Conservation (phyloP, 2,329 filamentous ascomycete genomes). For the Aspergillus glaucus region DNA sequence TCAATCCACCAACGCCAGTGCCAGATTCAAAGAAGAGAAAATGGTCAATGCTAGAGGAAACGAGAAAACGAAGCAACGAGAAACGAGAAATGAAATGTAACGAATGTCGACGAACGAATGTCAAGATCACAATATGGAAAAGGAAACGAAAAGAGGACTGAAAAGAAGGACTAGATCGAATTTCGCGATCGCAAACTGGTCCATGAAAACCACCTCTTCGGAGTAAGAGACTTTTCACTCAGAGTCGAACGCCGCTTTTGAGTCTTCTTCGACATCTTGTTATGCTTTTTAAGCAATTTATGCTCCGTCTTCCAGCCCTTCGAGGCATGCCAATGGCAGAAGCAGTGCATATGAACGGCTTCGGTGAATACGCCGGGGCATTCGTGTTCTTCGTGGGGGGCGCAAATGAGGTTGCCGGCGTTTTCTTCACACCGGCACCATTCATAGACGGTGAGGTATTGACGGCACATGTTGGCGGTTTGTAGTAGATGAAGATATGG, state of each 20-base stretch:
- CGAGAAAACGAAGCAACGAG: too few relatives aligned
- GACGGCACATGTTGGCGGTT: constrained; percentile 27
- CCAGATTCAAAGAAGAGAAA: too few relatives aligned
- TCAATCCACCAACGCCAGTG: too few relatives aligned
- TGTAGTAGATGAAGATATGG: neutral
- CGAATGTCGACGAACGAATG: too few relatives aligned
- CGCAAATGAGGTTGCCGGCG: constrained; percentile 25
- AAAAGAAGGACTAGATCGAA: constrained; percentile 1
- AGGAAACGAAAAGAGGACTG: too few relatives aligned
- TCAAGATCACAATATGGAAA: too few relatives aligned
- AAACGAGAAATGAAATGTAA: too few relatives aligned
- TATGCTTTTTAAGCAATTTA: constrained; percentile 20
- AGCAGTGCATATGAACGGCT: constrained; percentile 35
- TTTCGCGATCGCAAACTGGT: constrained; percentile 18
- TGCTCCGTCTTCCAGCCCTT: constrained; percentile 27
- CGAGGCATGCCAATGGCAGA: constrained; percentile 30
- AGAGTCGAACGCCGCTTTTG: constrained; percentile 3
- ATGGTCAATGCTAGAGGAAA: too few relatives aligned
- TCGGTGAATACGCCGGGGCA: constrained; percentile 29
- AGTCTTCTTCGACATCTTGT: constrained; percentile 11
- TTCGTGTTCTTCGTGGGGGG: constrained; percentile 18
- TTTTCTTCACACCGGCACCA: constrained; percentile 36
- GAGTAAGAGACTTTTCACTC: constrained; percentile 7
- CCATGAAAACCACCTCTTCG: constrained; percentile 7
- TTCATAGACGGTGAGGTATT: constrained; percentile 31